phyloP scores from a whole-genome alignment of 495 filamentous ascomycete genomes.

The Ramalina intermedia region DNA sequence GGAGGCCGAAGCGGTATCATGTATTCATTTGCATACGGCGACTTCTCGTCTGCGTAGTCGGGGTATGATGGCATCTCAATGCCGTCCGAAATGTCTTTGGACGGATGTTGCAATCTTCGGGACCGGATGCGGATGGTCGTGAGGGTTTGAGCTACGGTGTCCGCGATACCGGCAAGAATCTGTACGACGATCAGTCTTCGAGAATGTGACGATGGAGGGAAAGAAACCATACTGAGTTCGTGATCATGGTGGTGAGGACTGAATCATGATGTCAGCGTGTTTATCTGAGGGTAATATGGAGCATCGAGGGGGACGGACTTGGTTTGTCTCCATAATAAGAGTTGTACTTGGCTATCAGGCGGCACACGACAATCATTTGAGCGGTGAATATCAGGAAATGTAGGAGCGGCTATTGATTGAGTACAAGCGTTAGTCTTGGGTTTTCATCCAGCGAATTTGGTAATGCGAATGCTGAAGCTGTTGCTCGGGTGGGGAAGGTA shows the following conservation, averaged over 20 bases:
- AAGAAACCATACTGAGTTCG: constrained; percentile 61
- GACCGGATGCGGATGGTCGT: constrained; percentile 64
- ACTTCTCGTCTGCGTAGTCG: constrained; percentile 48
- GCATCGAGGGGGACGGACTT: constrained; percentile 33
- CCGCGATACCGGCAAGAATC: constrained; percentile 79
- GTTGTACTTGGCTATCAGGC: constrained; percentile 78
- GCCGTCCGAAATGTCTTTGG: constrained; percentile 55
- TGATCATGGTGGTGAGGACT: constrained; percentile 97
- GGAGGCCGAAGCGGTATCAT: constrained; percentile 46
- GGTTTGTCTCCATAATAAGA: constrained; percentile 79
- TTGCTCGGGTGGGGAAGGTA: constrained; percentile 12
- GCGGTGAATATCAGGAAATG: constrained; percentile 74
- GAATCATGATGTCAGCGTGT: constrained; percentile 17
- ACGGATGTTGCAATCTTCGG: constrained; percentile 37
- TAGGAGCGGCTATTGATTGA: constrained; percentile 55
- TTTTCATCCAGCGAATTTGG: background rate
- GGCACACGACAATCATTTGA: constrained; percentile 72
- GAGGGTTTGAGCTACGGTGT: constrained; percentile 89
- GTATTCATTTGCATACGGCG: constrained; percentile 50
- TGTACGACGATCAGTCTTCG: constrained; percentile 18
- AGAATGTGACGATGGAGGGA: background rate
- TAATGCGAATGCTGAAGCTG: background rate
- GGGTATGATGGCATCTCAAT: constrained; percentile 76
- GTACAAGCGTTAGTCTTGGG: constrained; percentile 14
- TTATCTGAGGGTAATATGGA: background rate